These are phyloP conservation scores for Porphyrellus cyaneotinctus DNA, from an alignment of 768 basidiomycete genomes.

Conservation along the genomic window DNA sequence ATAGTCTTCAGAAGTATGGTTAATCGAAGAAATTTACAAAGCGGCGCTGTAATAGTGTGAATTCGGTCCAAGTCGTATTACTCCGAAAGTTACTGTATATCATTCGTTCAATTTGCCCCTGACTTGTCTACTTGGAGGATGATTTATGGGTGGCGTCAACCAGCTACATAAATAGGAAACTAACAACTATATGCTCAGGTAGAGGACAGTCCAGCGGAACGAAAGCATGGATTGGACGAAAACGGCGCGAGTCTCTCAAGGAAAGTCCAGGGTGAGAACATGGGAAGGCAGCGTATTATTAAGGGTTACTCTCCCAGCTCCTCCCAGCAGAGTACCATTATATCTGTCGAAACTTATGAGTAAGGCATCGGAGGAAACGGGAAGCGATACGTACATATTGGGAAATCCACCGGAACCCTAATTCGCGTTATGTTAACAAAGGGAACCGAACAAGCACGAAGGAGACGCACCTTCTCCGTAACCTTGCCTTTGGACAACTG, in stretches of 20 bases:
- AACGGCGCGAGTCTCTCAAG: constrained; percentile 9
- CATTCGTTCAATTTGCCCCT: no score
- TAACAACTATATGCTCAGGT: constrained; percentile 16
- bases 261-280: constrained; percentile 14
- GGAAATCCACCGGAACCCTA: constrained; percentile 92
- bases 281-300: constrained; percentile 22
- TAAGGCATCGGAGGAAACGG: background rate
- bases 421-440: constrained; percentile 3
- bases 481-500: constrained; percentile 97
- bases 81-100: no score
- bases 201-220: constrained; percentile 7
- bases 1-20: background rate
- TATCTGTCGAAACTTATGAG: constrained; percentile 23
- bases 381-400: constrained; percentile 73
- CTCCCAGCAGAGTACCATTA: constrained; percentile 9
- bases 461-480: constrained; percentile 81
- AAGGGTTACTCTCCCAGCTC: constrained; percentile 4
- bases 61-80: no score
- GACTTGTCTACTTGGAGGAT: background rate
- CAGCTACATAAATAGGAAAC: constrained; percentile 19
- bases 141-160: background rate
- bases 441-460: background rate
- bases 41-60: no score
- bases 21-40: no score
- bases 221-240: constrained; percentile 17